Conservation (phyloP, 2,329 filamentous ascomycete species). For the Exophiala calicioides region DNA sequence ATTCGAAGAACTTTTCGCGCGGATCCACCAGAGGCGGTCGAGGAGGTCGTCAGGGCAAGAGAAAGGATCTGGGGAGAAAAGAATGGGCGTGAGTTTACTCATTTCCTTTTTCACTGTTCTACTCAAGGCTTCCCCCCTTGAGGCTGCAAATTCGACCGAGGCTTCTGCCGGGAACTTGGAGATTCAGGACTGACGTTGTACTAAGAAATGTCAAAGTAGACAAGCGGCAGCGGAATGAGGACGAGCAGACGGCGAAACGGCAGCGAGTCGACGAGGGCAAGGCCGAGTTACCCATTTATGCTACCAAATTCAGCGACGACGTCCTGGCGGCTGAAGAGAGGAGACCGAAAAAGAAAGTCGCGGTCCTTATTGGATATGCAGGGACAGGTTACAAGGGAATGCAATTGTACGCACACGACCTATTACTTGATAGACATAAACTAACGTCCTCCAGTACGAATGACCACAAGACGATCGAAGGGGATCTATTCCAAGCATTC, state of each 20-base stretch:
- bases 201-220: conserved; percentile 52
- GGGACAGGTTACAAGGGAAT: conserved; percentile 97
- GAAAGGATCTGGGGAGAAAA: conserved; percentile 65
- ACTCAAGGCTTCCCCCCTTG: conserved; percentile 28
- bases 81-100: conserved; percentile 62
- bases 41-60: conserved; percentile 47
- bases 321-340: conserved; percentile 87
- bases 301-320: conserved; percentile 66
- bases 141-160: too few relatives aligned
- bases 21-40: conserved; percentile 32
- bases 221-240: conserved; percentile 54
- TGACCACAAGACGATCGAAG: conserved; percentile 84
- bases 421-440: conserved; percentile 26
- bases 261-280: conserved; percentile 51
- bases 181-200: conserved; percentile 49
- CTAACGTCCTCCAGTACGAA: conserved; percentile 48
- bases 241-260: conserved; percentile 57
- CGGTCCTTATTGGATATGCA: conserved; percentile 91
- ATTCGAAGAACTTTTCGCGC: conserved; percentile 23
- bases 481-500: conserved; percentile 90
- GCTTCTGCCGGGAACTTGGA: too few relatives aligned
- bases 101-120: conserved; percentile 1
- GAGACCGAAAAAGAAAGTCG: conserved; percentile 92
- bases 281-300: conserved; percentile 52
- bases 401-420: conserved; percentile 66